These are phyloP conservation scores for Lolium perenne DNA, from an alignment of 176 grass and related monocot genomes.

Conservation along the genomic window DNA sequence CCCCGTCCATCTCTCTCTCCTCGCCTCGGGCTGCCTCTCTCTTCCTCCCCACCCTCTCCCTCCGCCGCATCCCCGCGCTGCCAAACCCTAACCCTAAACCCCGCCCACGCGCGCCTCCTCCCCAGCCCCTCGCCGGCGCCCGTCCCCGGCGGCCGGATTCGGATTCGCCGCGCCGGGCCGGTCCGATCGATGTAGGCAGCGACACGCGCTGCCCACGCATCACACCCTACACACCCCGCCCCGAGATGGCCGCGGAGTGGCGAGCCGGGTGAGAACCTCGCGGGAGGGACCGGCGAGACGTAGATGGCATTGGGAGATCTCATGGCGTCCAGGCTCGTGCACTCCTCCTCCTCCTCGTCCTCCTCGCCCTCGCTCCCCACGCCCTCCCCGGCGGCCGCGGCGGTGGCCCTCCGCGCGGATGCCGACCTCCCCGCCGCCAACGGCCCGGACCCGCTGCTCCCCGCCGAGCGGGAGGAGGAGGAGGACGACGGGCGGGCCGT, in stretches of 20 bases:
- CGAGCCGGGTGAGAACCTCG: background rate
- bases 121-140: background rate
- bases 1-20: background rate
- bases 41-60: slow-evolving; percentile 17
- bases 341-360: slow-evolving; percentile 41
- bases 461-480: slow-evolving; percentile 14
- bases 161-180: slow-evolving; percentile 26
- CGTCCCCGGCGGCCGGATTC: background rate
- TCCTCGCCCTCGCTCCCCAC: slow-evolving; percentile 39
- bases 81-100: slow-evolving; percentile 47
- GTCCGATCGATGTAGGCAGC: slow-evolving; percentile 32
- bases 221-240: background rate
- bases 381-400: slow-evolving; percentile 16
- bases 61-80: slow-evolving; percentile 32
- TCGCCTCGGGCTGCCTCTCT: slow-evolving; percentile 10
- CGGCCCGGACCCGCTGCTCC: background rate
- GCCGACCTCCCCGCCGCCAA: slow-evolving; percentile 36
- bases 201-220: slow-evolving; percentile 9
- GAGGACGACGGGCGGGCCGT: slow-evolving; percentile 14
- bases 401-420: slow-evolving; percentile 43
- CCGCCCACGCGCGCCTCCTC: slow-evolving; percentile 14
- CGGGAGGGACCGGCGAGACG: background rate
- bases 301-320: slow-evolving; percentile 99
- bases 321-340: slow-evolving; percentile 90
- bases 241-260: slow-evolving; percentile 37